These are phyloP conservation scores for Tricholoma bakamatsutake DNA, from an alignment of 768 basidiomycete species.

Conservation along the genomic window DNA sequence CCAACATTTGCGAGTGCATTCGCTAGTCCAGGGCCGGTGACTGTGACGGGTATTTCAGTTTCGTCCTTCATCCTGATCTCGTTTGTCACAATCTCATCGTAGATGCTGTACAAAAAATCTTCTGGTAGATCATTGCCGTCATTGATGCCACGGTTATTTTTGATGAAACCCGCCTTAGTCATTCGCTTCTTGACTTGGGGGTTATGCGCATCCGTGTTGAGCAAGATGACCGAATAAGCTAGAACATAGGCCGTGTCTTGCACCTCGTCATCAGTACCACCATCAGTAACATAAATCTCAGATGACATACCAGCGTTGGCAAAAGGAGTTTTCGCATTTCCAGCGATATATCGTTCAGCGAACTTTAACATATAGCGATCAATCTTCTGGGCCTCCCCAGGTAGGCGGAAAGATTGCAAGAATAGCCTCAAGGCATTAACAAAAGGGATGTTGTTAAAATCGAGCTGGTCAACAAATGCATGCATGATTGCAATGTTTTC, in stretches of 20 bases:
- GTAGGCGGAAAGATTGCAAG: conserved; percentile 92
- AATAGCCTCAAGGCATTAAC: conserved; percentile 87
- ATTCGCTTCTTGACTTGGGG: conserved; percentile 93
- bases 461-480: conserved; percentile 89
- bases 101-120: conserved; percentile 72
- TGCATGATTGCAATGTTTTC: conserved; percentile 94
- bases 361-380: conserved; percentile 99
- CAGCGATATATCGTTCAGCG: conserved; percentile 91
- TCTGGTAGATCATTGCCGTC: conserved; percentile 86
- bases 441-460: conserved; percentile 77
- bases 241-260: conserved; percentile 90
- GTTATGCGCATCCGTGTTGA: conserved; percentile 97
- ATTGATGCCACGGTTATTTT: conserved; percentile 96
- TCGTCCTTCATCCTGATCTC: conserved; percentile 99
- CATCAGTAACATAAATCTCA: neutral
- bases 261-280: neutral
- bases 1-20: conserved; percentile 85
- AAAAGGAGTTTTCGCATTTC: conserved; percentile 79
- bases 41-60: conserved; percentile 53
- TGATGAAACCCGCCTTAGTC: conserved; percentile 87
- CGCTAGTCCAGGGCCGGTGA: conserved; percentile 66
- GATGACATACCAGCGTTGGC: conserved; percentile 80
- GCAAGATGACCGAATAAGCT: conserved; percentile 91
- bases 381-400: conserved; percentile 97
- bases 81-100: conserved; percentile 84